Base-by-base conservation (phyloP, 2,329 filamentous ascomycete species). In the Neofusicoccum laricinum region DNA sequence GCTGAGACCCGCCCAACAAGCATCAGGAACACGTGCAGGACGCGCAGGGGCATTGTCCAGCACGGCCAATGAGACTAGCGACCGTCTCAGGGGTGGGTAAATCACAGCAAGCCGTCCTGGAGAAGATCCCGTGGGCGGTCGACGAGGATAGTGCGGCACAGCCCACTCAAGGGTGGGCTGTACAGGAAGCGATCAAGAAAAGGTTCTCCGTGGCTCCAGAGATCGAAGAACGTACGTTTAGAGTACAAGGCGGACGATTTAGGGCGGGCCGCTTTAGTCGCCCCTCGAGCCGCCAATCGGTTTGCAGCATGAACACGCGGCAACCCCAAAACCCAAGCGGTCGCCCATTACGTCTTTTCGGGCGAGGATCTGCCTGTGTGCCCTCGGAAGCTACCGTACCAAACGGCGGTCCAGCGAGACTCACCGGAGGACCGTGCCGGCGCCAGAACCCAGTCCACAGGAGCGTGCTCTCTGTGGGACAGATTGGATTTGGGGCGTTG, bases 341-440 rank as follows among this genome's bases (percentile, higher is more conserved):
- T 40, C 36, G 41, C 12, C 61, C 50, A 61, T 38, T 53, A 19
- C 61, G 50, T 64, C 50, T 34, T 7, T 58, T 58, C 25, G 30
- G 51, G 63, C 21, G 51, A 59, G 43, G 63, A 64, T 64, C 63
- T 48, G 36, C 63, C 53, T 41, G 38, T 45, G 32, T 49, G 49
- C 45, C 45, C n/a, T 59, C 63, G 63, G 63, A 64, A 59, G 45
- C 63, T 59, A 43, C 63, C 63, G 53, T 64, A 58, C 61, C 61
- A 64, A 49, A 32, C 40, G 19, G 41, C 55, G 41, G 55, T 36
- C 55, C 55, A 59, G 55, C 34, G 53, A 59, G 50, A 32, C 40
- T 41, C 50, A n/a, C 34, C 51, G 43, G 51, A 21, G 34, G 34
- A 40, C 40, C 32, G 45, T 59, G 43, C 53, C 53, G 53, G 21